Base-by-base conservation (phyloP, 129 eudicot genomes). In the Ambrosia artemisiifolia region DNA sequence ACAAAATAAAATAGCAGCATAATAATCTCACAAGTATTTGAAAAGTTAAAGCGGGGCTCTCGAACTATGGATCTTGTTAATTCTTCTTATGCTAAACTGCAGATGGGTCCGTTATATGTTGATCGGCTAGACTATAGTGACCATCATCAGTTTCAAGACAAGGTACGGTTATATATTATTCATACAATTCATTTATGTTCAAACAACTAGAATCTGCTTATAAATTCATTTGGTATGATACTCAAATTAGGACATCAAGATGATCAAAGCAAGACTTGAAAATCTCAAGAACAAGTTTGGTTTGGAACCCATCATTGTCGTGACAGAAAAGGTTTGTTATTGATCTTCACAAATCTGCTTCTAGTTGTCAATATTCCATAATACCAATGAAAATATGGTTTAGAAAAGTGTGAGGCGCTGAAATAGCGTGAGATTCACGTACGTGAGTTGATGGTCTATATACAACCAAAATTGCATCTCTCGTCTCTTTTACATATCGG, bases 51-150 rank as follows among this genome's bases (percentile, higher is more conserved):
- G 6, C 7, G 57, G 20, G 67, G 71, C 7, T 44, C 77, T 14
- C 3, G 18, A 72, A 7, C 11, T 33, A 32, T 48, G 33, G 35
- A 63, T 7, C 51, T 49, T 18, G 36, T 63, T 49, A 49, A 63
- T 2, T 60, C 48, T 3, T 47, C 20, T 20, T 48, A 12, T n/a
- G 14, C 3, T n/a, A 28, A 42, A 40, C 6, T 75, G 83, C 91
- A 94, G 98, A 82, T 85, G 85, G 83, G 89, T 40, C 85, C 96
- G 18, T 65, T 78, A 12, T 47, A 75, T 59, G 82, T 90, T 74
- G 96, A 94, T 72, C 83, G 85, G 16, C 59, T 94, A 11, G 95
- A 90, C 80, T 94, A 85, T 67, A 87, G 88, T 40, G 98, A 94
- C 84, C 98, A 94, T 73, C 85, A 87, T 74, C 70, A 65, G 19